Conservation (phyloP, 257 asterid species). For the Ilex asprella region DNA sequence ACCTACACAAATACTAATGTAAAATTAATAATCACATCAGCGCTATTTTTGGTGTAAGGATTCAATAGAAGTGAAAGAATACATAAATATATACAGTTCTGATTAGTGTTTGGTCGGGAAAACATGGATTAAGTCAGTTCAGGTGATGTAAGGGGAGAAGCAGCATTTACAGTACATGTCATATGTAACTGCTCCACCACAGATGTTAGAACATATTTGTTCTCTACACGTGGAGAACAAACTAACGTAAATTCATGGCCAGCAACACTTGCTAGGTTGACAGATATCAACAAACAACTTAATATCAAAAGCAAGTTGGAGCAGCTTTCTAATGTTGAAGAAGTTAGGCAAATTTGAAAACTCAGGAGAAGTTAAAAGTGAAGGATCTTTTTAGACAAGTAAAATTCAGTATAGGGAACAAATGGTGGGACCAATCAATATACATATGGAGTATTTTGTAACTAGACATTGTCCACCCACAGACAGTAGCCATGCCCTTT, state of each 20-base stretch:
- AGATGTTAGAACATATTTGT: background rate
- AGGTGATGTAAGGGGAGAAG: background rate
- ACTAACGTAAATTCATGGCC: background rate
- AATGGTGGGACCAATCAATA: no score
- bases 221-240: background rate
- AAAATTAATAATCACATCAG: background rate
- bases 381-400: no score
- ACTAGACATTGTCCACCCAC: no score
- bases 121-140: background rate
- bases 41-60: background rate
- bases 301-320: background rate
- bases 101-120: background rate
- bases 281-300: background rate
- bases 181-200: background rate
- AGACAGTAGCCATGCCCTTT: no score
- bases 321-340: background rate
- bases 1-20: conserved; percentile 36
- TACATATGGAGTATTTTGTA: no score
- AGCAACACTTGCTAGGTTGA: background rate
- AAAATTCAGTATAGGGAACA: no score
- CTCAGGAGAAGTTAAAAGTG: no score
- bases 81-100: background rate
- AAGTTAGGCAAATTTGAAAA: background rate
- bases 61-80: no score
- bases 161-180: background rate